A percentile compares a stretch with the other conserved stretches of the same genome.
These are phyloP conservation scores for Symmetrospora coprosmae DNA, from an alignment of 768 basidiomycete genomes.

Conservation along the genomic window DNA sequence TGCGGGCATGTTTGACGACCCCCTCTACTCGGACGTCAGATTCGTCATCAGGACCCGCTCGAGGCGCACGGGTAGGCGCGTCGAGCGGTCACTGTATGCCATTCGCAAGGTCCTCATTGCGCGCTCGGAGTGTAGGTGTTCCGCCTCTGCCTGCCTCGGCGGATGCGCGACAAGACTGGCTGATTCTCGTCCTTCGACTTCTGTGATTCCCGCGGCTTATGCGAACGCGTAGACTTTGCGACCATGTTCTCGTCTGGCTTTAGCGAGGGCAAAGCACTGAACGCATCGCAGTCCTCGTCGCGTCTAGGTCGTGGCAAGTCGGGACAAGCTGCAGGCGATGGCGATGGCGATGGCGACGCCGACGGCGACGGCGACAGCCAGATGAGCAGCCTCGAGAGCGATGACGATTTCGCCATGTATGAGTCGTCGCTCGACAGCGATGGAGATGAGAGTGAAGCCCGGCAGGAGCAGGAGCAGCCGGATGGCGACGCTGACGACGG, in stretches of 20 bases:
- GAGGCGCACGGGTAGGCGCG: conserved; percentile 24
- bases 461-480: background rate
- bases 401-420: background rate
- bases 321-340: background rate
- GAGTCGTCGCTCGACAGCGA: background rate
- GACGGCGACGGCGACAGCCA: conserved; percentile 9
- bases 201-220: too few relatives aligned
- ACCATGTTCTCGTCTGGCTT: conserved; percentile 31
- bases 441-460: background rate
- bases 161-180: conserved; percentile 8
- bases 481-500: background rate
- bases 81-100: conserved; percentile 35
- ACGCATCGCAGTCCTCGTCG: too few relatives aligned
- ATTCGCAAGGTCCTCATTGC: conserved; percentile 37
- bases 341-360: background rate
- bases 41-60: conserved; percentile 2
- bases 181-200: background rate
- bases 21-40: conserved; percentile 16
- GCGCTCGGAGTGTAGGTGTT: conserved; percentile 36
- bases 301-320: background rate
- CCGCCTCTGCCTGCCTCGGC: conserved; percentile 26
- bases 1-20: conserved; percentile 38
- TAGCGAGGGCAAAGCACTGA: background rate
- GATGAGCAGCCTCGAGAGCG: conserved; percentile 2
- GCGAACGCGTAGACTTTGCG: background rate